Percentiles rank a stretch among this genome's conserved stretches.
Evolutionary conservation across 768 basidiomycete genomes (phyloP).

Genomic region (Pisolithus albus): DNA sequence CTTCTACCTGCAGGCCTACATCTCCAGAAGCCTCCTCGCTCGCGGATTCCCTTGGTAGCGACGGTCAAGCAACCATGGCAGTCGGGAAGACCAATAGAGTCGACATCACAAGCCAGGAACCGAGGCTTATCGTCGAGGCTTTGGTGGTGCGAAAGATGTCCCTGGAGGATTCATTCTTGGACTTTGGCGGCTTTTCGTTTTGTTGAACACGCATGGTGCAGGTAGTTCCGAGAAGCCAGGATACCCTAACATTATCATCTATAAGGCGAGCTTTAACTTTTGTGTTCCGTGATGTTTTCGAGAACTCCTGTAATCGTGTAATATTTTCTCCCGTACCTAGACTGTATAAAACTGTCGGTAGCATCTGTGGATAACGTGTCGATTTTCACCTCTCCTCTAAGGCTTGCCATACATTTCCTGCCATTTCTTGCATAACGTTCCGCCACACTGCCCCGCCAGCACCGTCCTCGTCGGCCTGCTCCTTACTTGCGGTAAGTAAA

Average conservation of each 20-base stretch:
- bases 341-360: too few relatives aligned
- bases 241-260: not conserved
- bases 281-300: not conserved
- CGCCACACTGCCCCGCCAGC: conserved; percentile 28
- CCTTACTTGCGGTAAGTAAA: conserved; percentile 19
- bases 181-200: conserved; percentile 57
- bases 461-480: conserved; percentile 14
- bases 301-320: not conserved
- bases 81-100: conserved; percentile 2
- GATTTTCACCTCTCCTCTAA: not conserved
- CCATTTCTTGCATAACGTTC: conserved; percentile 23
- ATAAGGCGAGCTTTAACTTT: not conserved
- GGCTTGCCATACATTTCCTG: conserved; percentile 26
- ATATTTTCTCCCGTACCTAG: too few relatives aligned
- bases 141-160: conserved; percentile 74
- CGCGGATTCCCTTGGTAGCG: conserved; percentile 10
- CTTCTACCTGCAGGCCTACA: conserved; percentile 3
- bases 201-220: not conserved
- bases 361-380: not conserved
- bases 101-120: conserved; percentile 19
- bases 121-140: conserved; percentile 73
- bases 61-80: conserved; percentile 12
- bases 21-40: conserved; percentile 5
- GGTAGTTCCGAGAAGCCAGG: not conserved
- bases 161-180: conserved; percentile 67